Evolutionary conservation across 1,284 basidiomycete genomes (phyloP), one percentile per base, ranked within the genome.

Genomic region (Mycena sp.): DNA sequence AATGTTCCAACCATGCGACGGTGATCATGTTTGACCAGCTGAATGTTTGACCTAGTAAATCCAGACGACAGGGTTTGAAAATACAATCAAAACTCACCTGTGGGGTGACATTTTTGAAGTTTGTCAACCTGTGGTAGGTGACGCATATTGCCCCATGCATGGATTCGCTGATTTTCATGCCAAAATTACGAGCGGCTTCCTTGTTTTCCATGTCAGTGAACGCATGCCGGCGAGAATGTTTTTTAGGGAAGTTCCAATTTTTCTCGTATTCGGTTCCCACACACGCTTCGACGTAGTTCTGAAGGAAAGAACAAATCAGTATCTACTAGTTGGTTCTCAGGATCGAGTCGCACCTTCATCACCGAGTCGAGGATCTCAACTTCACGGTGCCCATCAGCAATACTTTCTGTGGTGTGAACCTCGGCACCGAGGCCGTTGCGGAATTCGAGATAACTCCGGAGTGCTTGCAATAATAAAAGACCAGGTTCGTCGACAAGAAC

Each of bases 221-320:
- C 0, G 70, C 41, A 60, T 82, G 79, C 6, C 65, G 50, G 46
- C 71, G 71, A 0, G 67, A 63, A 51, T 82, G 79, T 2, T 61
- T 55, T 54, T 81, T 82, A 1, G 73, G 75, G 46, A 80, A 78
- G 25, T 78, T 67, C 76, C 78, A 79, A 43, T 72, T 69, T 60
- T 78, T 76, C 4, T 48, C 32, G 29, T 55, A 25, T 5, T 61
- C 38, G 26, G 40, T 41, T 21, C 51, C 38, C 43, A 40, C 50
- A 19, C 53, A 54, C 17, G 32, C 41, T 4, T 43, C 35, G 51
- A 41, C 21, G 45, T 68, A 68, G 26, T 63, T 38, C 66, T 71
- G 57, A 25, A n/a, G 44, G 29, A 44, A 6, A n/a, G n/a, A n/a
- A n/a, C n/a, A 11, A 55, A 50, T 48, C 17, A 30, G 65, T 32